These are phyloP conservation scores for Danielia reshetovae DNA, from an alignment of 805 yeast species.

Conservation along the genomic window DNA sequence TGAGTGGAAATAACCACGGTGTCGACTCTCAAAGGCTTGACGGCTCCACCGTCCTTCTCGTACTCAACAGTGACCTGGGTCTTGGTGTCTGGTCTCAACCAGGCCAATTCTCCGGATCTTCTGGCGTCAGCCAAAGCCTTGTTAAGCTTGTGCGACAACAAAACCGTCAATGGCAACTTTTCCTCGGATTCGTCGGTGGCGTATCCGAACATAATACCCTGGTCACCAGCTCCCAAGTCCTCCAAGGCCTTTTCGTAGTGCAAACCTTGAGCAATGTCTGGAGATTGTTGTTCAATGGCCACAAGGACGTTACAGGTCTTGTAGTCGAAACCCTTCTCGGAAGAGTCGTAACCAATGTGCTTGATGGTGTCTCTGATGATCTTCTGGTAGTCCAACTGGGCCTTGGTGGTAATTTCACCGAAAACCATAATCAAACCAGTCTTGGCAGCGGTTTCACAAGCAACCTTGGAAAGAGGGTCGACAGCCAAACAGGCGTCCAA, in stretches of 20 bases:
- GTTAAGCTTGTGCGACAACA: conserved; percentile 93
- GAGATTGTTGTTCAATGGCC: conserved; percentile 99
- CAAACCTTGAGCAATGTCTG: conserved; percentile 99
- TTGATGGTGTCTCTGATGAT: conserved; percentile 97
- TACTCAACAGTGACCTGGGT: conserved; percentile 99
- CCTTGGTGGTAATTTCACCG: conserved; percentile 98
- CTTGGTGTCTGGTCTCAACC: conserved; percentile 99
- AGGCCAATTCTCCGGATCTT: conserved; percentile 88
- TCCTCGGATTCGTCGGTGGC: conserved; percentile 99
- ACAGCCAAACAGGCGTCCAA: conserved; percentile 94
- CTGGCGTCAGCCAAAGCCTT: conserved; percentile 96
- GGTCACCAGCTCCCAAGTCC: conserved; percentile 99
- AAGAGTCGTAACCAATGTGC: conserved; percentile 95
- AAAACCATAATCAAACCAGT: conserved; percentile 99
- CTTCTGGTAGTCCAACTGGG: conserved; percentile 93
- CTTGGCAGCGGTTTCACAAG: conserved; percentile 98
- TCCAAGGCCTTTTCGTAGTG: conserved; percentile 94
- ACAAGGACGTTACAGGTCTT: conserved; percentile 98
- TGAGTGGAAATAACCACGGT: conserved; percentile 97
- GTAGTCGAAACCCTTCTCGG: conserved; percentile 97
- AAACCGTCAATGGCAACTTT: conserved; percentile 89
- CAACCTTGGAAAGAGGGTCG: conserved; percentile 98
- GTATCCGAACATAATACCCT: conserved; percentile 99
- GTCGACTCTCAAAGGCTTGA: conserved; percentile 93
- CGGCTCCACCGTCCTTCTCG: conserved; percentile 91